Conservation (phyloP, 176 grass and related monocot genomes). For the Rhynchospora pubera region DNA sequence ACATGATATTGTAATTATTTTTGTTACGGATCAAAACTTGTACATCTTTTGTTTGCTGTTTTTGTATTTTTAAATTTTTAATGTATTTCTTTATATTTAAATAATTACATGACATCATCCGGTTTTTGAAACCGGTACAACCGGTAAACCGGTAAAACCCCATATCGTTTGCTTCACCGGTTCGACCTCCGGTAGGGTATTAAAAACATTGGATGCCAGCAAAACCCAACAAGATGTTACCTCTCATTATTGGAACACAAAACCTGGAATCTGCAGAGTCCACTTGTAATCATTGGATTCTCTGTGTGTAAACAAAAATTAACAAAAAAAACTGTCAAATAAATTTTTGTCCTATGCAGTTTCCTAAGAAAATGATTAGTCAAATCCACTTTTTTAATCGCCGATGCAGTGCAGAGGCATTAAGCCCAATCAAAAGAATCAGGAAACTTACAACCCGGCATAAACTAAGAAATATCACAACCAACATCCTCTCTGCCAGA, state of each 20-base stretch:
- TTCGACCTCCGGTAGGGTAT: too few species aligned
- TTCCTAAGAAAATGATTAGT: slow-evolving; percentile 6
- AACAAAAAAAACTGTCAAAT: not conserved
- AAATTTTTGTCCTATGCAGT: not conserved
- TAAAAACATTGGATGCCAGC: too few species aligned
- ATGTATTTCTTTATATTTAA: too few species aligned
- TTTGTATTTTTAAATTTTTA: too few species aligned
- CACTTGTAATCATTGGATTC: slow-evolving; percentile 15
- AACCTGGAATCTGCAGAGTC: not conserved
- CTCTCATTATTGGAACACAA: not conserved
- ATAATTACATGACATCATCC: too few species aligned
- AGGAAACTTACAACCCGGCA: not conserved
- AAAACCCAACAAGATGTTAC: not conserved
- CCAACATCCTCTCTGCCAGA: slow-evolving; percentile 8
- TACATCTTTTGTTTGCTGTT: too few species aligned
- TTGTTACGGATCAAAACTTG: too few species aligned
- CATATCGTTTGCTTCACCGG: too few species aligned
- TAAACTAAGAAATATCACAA: not conserved
- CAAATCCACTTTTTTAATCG: slow-evolving; percentile 9
- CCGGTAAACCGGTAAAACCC: too few species aligned
- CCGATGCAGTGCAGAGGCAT: not conserved
- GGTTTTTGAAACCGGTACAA: too few species aligned
- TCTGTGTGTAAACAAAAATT: not conserved
- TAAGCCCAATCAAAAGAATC: not conserved
- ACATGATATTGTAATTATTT: too few species aligned